These are phyloP conservation scores for Panicum hallii DNA, from an alignment of 202 grass and related monocot genomes.

Conservation along the genomic window DNA sequence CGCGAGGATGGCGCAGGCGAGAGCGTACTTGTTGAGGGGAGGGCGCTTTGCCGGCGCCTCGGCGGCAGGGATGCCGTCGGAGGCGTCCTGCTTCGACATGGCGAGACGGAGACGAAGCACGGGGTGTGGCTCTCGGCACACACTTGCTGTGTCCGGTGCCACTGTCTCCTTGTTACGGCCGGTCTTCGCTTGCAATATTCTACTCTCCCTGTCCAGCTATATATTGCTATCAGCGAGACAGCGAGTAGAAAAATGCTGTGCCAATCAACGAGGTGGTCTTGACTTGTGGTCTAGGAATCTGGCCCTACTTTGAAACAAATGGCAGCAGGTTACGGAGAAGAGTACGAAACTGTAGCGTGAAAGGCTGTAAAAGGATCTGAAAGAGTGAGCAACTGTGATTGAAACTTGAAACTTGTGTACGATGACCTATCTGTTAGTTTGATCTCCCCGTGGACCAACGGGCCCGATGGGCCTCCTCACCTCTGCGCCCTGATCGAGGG, in stretches of 20 bases:
- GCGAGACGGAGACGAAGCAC: not conserved
- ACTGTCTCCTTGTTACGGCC: slow-evolving; percentile 1
- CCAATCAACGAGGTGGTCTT: not conserved
- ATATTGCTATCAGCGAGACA: not conserved
- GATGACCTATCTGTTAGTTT: too few relatives aligned
- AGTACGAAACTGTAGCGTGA: not conserved
- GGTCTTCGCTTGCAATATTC: not conserved
- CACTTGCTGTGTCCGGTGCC: not conserved
- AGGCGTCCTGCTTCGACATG: slow-evolving; percentile 40
- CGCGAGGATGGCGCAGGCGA: slow-evolving; percentile 74
- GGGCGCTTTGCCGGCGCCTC: slow-evolving; percentile 60
- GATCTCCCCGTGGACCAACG: too few relatives aligned
- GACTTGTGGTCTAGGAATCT: not conserved
- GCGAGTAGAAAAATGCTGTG: slow-evolving; percentile 12
- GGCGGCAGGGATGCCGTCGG: slow-evolving; percentile 41
- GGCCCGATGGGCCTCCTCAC: too few relatives aligned
- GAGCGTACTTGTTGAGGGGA: slow-evolving; percentile 77
- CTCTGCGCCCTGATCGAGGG: too few relatives aligned
- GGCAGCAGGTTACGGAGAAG: not conserved
- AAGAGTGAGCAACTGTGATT: not conserved
- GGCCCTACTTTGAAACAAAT: not conserved
- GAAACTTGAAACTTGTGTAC: not conserved
- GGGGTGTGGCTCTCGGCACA: slow-evolving; percentile 8
- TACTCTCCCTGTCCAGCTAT: not conserved
- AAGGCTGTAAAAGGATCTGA: not conserved